A percentile compares a stretch with the other conserved stretches of the same genome.
phyloP scores from a whole-genome alignment of 768 basidiomycete species.

The Rubroboletus pulcherrimus region DNA sequence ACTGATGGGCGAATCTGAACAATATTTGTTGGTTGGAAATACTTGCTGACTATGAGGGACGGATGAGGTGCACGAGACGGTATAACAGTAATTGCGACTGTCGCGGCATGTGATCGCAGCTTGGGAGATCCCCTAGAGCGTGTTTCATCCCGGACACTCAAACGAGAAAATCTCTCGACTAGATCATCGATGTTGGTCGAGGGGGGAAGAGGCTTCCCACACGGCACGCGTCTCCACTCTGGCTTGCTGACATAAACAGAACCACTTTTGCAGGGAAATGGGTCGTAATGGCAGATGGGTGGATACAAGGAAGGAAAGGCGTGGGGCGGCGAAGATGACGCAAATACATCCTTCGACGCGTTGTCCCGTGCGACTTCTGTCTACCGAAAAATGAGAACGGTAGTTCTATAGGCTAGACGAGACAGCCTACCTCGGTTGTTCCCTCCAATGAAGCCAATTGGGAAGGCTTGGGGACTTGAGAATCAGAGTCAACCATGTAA shows the following conservation, averaged over 20 bases:
- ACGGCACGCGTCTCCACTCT: constrained; percentile 3
- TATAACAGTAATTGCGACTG: constrained; percentile 14
- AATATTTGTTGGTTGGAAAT: not conserved
- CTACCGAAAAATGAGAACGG: not conserved
- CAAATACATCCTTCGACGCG: not conserved
- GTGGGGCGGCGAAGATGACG: constrained; percentile 7
- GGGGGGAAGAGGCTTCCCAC: not conserved
- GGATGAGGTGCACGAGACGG: constrained; percentile 18
- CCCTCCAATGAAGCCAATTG: not conserved
- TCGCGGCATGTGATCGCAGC: constrained; percentile 10
- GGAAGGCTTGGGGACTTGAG: not conserved
- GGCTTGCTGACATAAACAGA: not conserved
- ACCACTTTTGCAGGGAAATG: constrained; percentile 15
- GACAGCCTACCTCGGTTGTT: not conserved
- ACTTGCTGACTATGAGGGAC: not conserved
- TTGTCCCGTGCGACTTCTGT: not conserved
- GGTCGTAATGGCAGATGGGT: constrained; percentile 12
- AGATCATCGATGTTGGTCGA: constrained; percentile 3
- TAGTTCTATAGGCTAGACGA: no score
- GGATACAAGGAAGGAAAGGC: constrained; percentile 18
- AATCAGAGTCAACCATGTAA: not conserved
- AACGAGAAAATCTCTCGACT: constrained; percentile 10
- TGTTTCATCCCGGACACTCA: constrained; percentile 14
- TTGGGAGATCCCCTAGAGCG: not conserved
- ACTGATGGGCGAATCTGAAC: not conserved